phyloP scores from a whole-genome alignment of 306 rosid genomes.

The Ammopiptanthus mongolicus region DNA sequence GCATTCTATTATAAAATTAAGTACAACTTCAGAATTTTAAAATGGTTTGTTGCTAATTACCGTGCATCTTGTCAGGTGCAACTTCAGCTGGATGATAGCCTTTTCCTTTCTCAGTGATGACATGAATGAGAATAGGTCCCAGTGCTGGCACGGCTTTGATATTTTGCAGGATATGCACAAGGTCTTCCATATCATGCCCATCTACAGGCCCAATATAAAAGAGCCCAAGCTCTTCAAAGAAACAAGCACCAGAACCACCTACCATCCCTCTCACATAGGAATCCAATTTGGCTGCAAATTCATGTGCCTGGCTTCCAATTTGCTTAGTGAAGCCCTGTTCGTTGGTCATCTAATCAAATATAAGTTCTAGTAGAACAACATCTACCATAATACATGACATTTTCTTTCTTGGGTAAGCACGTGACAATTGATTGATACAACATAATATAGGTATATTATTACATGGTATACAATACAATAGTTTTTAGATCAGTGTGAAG shows the following conservation, averaged over 20 bases:
- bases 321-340: slow-evolving; percentile 41
- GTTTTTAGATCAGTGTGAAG: background rate
- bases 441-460: too few relatives aligned
- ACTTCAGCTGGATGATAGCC: slow-evolving; percentile 59
- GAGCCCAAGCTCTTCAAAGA: slow-evolving; percentile 63
- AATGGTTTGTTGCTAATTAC: slow-evolving; percentile 3
- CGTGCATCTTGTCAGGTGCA: slow-evolving; percentile 73
- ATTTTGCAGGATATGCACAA: slow-evolving; percentile 37
- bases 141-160: slow-evolving; percentile 40
- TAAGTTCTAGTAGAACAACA: background rate
- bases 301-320: slow-evolving; percentile 40
- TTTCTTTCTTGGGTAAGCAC: background rate
- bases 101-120: slow-evolving; percentile 62
- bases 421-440: too few relatives aligned
- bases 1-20: background rate
- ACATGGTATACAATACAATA: too few relatives aligned
- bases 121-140: slow-evolving; percentile 65
- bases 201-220: slow-evolving; percentile 62
- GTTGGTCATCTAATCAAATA: background rate
- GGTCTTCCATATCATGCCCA: slow-evolving; percentile 54
- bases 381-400: background rate
- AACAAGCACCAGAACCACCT: slow-evolving; percentile 35
- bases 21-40: background rate
- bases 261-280: slow-evolving; percentile 34
- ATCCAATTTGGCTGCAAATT: slow-evolving; percentile 47